A percentile compares a stretch with the other conserved stretches of the same genome.
phyloP scores from a whole-genome alignment of 2,329 filamentous ascomycete species.

The Fusarium napiforme region DNA sequence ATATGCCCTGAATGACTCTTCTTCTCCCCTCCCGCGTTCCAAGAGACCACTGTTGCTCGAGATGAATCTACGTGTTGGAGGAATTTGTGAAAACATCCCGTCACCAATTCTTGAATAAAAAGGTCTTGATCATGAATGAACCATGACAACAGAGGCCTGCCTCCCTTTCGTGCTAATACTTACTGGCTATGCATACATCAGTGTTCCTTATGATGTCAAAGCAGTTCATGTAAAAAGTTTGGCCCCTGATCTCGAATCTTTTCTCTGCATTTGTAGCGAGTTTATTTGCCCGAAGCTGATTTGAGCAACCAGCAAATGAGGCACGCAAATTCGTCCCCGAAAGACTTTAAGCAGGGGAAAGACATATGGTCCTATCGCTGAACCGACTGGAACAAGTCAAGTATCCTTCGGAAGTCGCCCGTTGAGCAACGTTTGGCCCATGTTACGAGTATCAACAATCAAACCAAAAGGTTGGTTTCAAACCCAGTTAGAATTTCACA shows the following conservation, averaged over 20 bases:
- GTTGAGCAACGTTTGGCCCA: neutral
- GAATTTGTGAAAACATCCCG: neutral
- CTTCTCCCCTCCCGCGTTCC: neutral
- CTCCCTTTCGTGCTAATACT: neutral
- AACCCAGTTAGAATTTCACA: slow-evolving; percentile 43
- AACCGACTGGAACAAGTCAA: neutral
- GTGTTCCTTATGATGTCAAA: neutral
- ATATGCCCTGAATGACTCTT: slow-evolving; percentile 11
- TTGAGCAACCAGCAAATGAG: neutral
- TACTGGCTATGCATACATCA: neutral
- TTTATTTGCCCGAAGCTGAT: neutral
- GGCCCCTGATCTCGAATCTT: neutral
- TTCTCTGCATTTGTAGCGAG: neutral
- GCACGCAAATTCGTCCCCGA: neutral
- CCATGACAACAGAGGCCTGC: neutral
- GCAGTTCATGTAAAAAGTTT: neutral
- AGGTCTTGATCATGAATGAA: neutral
- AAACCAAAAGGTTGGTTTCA: slow-evolving; percentile 24
- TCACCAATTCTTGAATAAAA: neutral
- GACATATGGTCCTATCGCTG: neutral
- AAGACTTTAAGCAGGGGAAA: neutral
- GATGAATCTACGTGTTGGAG: neutral
- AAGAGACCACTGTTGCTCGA: neutral
- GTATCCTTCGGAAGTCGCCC: neutral
- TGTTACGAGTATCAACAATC: neutral